Conservation (phyloP, 768 basidiomycete genomes). For the Lactifluus pinguis region DNA sequence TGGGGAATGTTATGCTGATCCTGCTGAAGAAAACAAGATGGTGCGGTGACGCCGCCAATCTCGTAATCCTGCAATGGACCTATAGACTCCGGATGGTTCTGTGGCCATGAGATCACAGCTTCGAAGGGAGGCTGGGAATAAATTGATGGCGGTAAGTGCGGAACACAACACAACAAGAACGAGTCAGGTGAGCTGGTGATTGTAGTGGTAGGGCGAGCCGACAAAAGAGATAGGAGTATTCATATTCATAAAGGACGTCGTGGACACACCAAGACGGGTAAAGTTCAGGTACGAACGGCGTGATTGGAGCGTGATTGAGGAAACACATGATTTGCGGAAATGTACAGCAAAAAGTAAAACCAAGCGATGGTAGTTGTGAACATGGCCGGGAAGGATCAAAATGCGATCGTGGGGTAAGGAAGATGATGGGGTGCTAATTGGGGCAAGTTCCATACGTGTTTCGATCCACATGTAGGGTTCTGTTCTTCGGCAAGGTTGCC, state of each 20-base stretch:
- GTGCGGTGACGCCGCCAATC: neutral
- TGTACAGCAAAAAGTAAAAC: too few relatives aligned
- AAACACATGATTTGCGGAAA: neutral
- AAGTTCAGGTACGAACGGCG: neutral
- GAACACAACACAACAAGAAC: neutral
- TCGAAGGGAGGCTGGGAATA: neutral
- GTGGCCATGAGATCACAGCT: neutral
- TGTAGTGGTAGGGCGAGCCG: neutral
- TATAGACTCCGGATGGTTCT: neutral
- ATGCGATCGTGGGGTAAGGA: neutral
- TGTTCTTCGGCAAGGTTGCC: neutral
- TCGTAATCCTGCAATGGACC: neutral
- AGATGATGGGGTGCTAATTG: neutral
- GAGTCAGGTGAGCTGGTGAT: conserved; percentile 4
- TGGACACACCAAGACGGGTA: neutral
- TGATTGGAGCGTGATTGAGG: neutral
- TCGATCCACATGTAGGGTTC: neutral
- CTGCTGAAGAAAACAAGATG: neutral
- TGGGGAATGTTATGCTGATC: neutral
- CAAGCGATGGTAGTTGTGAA: neutral
- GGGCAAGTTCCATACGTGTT: neutral
- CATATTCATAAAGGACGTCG: neutral
- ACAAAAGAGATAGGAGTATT: neutral
- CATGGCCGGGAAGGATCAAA: neutral
- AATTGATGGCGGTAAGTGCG: neutral